Evolutionary conservation across 257 asterid species (phyloP), one percentile per base, ranked within the genome.

Genomic region (Hygrophila difformis): DNA sequence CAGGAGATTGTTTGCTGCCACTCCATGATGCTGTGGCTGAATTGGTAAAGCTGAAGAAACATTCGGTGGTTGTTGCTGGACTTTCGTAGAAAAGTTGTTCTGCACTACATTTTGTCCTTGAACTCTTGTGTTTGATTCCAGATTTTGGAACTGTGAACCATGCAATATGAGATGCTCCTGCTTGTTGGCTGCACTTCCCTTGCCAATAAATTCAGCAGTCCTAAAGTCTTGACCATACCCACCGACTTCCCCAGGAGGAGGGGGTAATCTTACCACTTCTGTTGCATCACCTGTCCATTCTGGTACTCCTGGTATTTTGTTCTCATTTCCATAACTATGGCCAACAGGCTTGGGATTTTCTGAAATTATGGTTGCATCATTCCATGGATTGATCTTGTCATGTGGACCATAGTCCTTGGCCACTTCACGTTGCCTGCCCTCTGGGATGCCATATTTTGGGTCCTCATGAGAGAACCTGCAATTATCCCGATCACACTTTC

Each of bases 381-480:
- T 51, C 68, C 73, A 62, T 53, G 41, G 36, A 38, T 45, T 59
- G 51, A 41, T 59, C 52, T 47, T 62, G 44, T 45, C 56, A 47
- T 53, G 67, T 35, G 48, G 44, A 38, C 62, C 44, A 28, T 35
- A 50, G 47, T 62, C 67, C 14, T 60, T 55, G 45, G 40, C 48
- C n/a, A 60, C 76, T 47, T 66, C 77, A 50, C 36, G 63, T 47
- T 24, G 64, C 59, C 73, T 53, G 46, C 53, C 56, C 42, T 73
- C 93, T 46, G 54, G 62, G 35, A 49, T 58, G 44, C 55, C 61
- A 44, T 58, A 20, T 22, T 63, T 57, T 26, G 70, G 60, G 56
- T 66, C 78, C 48, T 77, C 87, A 42, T 87, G 97, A 73, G 91
- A 73, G 63, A 80, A 87, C 66, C 70, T 66, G 70, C 94, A 87